Evolutionary conservation across 2,329 filamentous ascomycete species (phyloP).

Genomic region (Phaeosphaeria sp.): DNA sequence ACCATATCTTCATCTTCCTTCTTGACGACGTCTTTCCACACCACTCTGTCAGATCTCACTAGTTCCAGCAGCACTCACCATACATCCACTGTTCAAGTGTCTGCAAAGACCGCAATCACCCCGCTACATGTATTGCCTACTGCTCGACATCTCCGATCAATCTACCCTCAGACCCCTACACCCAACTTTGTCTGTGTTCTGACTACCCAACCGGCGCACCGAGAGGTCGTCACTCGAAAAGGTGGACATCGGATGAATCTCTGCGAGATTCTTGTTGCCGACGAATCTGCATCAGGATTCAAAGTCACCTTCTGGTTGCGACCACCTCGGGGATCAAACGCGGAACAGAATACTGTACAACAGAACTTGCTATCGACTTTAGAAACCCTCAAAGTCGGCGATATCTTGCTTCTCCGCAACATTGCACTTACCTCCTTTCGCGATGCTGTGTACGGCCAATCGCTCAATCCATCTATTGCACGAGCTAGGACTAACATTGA

Average conservation of each 20-base stretch:
- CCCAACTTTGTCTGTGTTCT: conserved; percentile 82
- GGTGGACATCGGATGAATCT: conserved; percentile 58
- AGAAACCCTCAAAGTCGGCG: conserved; percentile 66
- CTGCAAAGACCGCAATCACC: conserved; percentile 54
- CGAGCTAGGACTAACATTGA: conserved; percentile 69
- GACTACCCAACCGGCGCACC: conserved; percentile 72
- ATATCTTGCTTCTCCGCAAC: conserved; percentile 80
- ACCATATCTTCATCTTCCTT: conserved; percentile 43
- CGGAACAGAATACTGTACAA: conserved; percentile 26
- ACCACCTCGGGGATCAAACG: conserved; percentile 26
- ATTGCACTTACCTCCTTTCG: conserved; percentile 79
- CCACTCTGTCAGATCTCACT: conserved; percentile 31
- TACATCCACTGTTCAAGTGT: conserved; percentile 18
- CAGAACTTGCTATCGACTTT: conserved; percentile 50
- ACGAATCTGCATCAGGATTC: conserved; percentile 84
- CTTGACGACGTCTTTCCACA: conserved; percentile 46
- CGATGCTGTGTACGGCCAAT: conserved; percentile 83
- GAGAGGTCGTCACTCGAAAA: conserved; percentile 71
- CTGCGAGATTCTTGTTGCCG: conserved; percentile 65
- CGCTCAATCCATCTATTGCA: conserved; percentile 73
- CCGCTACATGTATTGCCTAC: conserved; percentile 74
- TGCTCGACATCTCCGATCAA: conserved; percentile 67
- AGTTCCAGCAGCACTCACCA: conserved; percentile 26
- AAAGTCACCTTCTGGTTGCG: conserved; percentile 83
- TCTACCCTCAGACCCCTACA: conserved; percentile 81